phyloP scores from a whole-genome alignment of 192 early-diverging fungal genomes.

The Entomortierella parvispora region DNA sequence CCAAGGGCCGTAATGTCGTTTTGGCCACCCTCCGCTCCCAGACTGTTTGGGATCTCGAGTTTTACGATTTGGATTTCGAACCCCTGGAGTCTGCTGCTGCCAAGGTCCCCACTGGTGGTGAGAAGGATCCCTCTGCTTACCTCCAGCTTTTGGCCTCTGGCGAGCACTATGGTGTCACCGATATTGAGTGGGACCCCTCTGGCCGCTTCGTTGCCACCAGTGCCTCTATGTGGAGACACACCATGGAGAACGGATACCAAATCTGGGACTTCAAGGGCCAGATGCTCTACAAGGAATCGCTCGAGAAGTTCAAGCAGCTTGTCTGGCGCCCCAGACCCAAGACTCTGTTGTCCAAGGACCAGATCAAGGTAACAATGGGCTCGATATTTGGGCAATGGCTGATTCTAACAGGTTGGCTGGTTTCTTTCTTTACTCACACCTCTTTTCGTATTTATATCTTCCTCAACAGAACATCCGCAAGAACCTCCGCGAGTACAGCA shows the following conservation, averaged over 20 bases:
- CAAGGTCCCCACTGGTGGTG: slow-evolving; percentile 58
- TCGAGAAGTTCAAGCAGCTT: slow-evolving; percentile 92
- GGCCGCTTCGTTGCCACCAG: slow-evolving; percentile 92
- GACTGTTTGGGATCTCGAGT: slow-evolving; percentile 86
- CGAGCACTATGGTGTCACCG: slow-evolving; percentile 96
- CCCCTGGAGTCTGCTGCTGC: slow-evolving; percentile 60
- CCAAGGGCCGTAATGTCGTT: slow-evolving; percentile 92
- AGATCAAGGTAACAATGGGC: too few species aligned
- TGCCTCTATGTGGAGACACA: slow-evolving; percentile 88
- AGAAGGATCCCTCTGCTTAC: slow-evolving; percentile 58
- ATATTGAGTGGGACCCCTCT: slow-evolving; percentile 98
- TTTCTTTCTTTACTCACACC: not conserved
- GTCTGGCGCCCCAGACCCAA: slow-evolving; percentile 95
- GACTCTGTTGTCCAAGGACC: slow-evolving; percentile 78
- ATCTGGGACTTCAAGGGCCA: slow-evolving; percentile 94
- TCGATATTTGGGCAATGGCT: too few species aligned
- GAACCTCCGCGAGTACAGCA: slow-evolving; percentile 90
- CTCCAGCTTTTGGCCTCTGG: slow-evolving; percentile 74
- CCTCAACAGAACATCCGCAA: slow-evolving; percentile 74
- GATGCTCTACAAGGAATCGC: slow-evolving; percentile 74
- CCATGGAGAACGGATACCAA: slow-evolving; percentile 89
- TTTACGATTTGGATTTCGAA: slow-evolving; percentile 92
- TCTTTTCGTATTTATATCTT: not conserved
- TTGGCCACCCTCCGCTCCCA: slow-evolving; percentile 84
- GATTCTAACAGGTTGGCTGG: too few species aligned